These are phyloP conservation scores for Thraustochytrium aureum DNA, from an alignment of 352 stramenopile genomes.

Conservation along the genomic window DNA sequence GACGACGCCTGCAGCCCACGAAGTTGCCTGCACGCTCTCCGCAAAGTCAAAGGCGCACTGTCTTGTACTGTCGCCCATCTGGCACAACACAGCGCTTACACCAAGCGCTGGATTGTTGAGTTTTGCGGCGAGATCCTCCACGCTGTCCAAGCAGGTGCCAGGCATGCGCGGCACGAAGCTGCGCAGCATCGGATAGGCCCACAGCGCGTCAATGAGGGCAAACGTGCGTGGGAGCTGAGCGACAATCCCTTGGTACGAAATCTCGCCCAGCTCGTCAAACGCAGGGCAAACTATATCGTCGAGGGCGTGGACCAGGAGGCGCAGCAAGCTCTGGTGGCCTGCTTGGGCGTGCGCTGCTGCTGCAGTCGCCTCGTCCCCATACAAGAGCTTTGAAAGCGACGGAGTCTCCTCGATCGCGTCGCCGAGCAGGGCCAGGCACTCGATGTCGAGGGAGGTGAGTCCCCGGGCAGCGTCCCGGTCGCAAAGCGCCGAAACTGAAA, in stretches of 20 bases:
- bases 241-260: slow-evolving; percentile 5
- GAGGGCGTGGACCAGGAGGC: slow-evolving; percentile 19
- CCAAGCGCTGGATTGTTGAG: neutral
- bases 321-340: slow-evolving; percentile 1
- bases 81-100: neutral
- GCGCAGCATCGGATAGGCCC: slow-evolving; percentile 13
- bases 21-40: neutral
- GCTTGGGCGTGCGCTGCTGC: neutral
- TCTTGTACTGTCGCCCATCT: neutral
- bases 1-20: neutral
- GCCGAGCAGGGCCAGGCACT: slow-evolving; percentile 41
- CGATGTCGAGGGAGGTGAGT: neutral
- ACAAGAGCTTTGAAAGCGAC: slow-evolving; percentile 9
- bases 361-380: slow-evolving; percentile 3
- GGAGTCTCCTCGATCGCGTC: slow-evolving; percentile 45
- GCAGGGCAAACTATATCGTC: slow-evolving; percentile 6
- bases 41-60: slow-evolving; percentile 11
- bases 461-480: too few species aligned
- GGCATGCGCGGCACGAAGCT: slow-evolving; percentile 34
- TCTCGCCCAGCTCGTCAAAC: slow-evolving; percentile 20
- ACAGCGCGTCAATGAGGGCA: slow-evolving; percentile 10
- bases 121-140: neutral
- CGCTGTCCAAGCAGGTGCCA: slow-evolving; percentile 1
- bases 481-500: slow-evolving; percentile 16
- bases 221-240: neutral